Base-by-base conservation (phyloP, 78 protist genomes). In the Cavenderia fasciculata region DNA sequence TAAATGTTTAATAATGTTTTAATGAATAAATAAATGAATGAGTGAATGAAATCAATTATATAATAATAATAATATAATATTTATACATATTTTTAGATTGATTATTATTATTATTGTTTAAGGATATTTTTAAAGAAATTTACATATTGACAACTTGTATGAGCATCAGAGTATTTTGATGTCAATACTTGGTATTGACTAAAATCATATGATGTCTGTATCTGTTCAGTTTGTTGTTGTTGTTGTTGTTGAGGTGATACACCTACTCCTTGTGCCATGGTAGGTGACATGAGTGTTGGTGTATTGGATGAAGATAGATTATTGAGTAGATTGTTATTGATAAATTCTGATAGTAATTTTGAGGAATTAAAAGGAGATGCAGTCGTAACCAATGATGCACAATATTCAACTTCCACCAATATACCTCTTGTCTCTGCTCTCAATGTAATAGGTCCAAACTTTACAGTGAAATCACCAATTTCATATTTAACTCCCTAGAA, bases 71-170 rank as follows among this genome's bases (percentile, higher is more conserved):
- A n/a, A n/a, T n/a, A n/a, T n/a, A n/a, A n/a, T n/a, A n/a, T n/a
- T n/a, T n/a, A n/a, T n/a, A n/a, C n/a, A n/a, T n/a, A n/a, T n/a
- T n/a, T n/a, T n/a, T n/a, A n/a, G n/a, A n/a, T n/a, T n/a, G n/a
- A n/a, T n/a, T n/a, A n/a, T n/a, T n/a, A n/a, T n/a, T n/a, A n/a
- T n/a, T n/a, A n/a, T n/a, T n/a, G n/a, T n/a, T n/a, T n/a, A n/a
- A n/a, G n/a, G n/a, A n/a, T n/a, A 25, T 41, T 82, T 57, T 44
- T 82, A 43, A 65, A 82, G 41, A 82, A 56, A 56, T 82, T 47
- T 47, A 82, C 69, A 68, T 82, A 82, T 82, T 82, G 89, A 43
- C 49, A 61, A 7, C 71, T 40, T 1, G 87, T 82, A n/a, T 82
- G 89, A 29, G 68, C 36, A n/a, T 82, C 89, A n/a, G 89, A 61